These are phyloP conservation scores for Plantago ovata DNA, from an alignment of 257 asterid species.

Conservation along the genomic window DNA sequence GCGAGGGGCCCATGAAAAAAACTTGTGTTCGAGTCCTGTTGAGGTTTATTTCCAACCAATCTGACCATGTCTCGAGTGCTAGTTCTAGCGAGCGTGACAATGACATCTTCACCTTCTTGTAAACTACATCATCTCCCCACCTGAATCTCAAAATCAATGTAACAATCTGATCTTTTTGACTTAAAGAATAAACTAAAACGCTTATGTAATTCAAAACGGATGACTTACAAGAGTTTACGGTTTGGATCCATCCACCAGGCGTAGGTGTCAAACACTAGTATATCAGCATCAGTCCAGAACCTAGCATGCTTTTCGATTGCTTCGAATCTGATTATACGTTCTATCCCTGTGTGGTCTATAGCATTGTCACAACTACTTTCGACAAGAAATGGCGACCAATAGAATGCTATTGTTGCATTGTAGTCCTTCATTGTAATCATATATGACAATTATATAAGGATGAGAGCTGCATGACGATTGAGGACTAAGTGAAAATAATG, in stretches of 20 bases:
- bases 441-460: neutral
- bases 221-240: conserved; percentile 54
- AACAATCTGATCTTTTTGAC: neutral
- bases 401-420: conserved; percentile 66
- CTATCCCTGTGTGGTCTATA: conserved; percentile 28
- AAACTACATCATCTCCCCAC: conserved; percentile 51
- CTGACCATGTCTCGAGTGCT: conserved; percentile 55
- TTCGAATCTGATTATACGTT: conserved; percentile 36
- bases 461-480: no score
- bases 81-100: conserved; percentile 37
- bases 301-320: conserved; percentile 68
- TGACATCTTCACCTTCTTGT: conserved; percentile 33
- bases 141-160: conserved; percentile 14
- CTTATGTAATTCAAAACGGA: neutral
- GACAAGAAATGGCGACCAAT: conserved; percentile 83
- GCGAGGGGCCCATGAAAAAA: conserved; percentile 51
- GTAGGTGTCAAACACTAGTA: conserved; percentile 61
- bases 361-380: conserved; percentile 78
- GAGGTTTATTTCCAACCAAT: conserved; percentile 56
- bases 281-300: conserved; percentile 75
- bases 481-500: neutral
- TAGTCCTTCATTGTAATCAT: conserved; percentile 42
- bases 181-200: neutral
- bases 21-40: conserved; percentile 40
- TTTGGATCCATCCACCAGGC: conserved; percentile 64